These are phyloP conservation scores for Chamaecrista fasciculata DNA, from an alignment of 306 rosid genomes.

Conservation along the genomic window DNA sequence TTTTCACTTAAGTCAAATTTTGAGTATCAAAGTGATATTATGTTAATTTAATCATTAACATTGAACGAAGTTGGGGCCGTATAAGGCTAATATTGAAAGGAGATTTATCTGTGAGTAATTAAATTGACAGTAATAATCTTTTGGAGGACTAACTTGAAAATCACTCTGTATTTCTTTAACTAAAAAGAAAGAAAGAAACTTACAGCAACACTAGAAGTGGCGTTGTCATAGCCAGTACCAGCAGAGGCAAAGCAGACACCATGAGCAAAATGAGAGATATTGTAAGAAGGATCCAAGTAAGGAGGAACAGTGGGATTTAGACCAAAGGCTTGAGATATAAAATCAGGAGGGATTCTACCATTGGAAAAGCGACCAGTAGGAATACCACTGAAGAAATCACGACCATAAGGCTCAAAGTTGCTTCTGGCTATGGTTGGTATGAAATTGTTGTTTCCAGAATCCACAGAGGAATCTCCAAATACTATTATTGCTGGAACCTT, in stretches of 20 bases:
- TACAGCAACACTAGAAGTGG: conserved; percentile 55
- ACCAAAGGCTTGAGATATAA: conserved; percentile 57
- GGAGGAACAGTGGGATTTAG: conserved; percentile 53
- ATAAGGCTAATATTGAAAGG: too few species aligned
- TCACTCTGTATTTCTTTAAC: too few species aligned
- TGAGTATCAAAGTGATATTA: too few species aligned
- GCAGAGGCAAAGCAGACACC: conserved; percentile 82
- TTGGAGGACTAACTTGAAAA: too few species aligned
- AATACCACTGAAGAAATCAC: conserved; percentile 45
- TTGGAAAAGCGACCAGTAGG: conserved; percentile 62
- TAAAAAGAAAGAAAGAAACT: too few species aligned
- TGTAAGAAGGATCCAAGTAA: conserved; percentile 52
- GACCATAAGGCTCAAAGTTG: conserved; percentile 63
- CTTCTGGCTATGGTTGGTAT: conserved; percentile 61
- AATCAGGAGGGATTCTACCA: conserved; percentile 54
- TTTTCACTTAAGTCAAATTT: too few species aligned
- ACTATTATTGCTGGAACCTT: conserved; percentile 53
- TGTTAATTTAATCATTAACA: too few species aligned
- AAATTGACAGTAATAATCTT: too few species aligned
- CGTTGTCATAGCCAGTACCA: conserved; percentile 64
- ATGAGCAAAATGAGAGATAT: conserved; percentile 49
- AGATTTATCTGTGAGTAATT: too few species aligned
- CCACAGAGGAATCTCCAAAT: conserved; percentile 70
- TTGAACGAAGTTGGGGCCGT: too few species aligned
- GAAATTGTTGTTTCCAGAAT: conserved; percentile 71